phyloP scores from a whole-genome alignment of 2,329 filamentous ascomycete species.

The Phialophora verrucosa region DNA sequence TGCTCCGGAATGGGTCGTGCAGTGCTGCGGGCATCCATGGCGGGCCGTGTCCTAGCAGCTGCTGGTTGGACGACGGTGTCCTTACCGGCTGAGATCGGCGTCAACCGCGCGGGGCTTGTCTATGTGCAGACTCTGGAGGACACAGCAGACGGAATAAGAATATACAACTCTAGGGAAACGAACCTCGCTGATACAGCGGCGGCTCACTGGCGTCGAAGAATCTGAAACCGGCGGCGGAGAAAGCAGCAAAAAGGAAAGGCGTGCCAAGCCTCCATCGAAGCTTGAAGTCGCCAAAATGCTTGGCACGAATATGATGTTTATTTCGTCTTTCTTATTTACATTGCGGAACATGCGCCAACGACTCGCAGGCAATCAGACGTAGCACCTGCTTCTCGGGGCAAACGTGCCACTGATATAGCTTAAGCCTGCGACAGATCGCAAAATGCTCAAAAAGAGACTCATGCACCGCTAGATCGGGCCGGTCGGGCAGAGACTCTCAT shows the following conservation, averaged over 20 bases:
- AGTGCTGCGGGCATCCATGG: slow-evolving; percentile 36
- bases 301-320: background rate
- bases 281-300: background rate
- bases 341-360: no score
- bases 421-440: no score
- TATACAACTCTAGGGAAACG: background rate
- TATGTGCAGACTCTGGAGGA: background rate
- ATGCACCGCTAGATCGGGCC: no score
- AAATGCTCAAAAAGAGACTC: no score
- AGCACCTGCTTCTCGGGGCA: no score
- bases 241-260: background rate
- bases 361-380: no score
- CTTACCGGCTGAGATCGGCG: slow-evolving; percentile 5
- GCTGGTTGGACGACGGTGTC: slow-evolving; percentile 14
- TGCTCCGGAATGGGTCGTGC: slow-evolving; percentile 28
- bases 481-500: no score
- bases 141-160: background rate
- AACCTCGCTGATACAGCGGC: background rate
- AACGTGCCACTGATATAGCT: no score
- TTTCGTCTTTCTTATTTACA: background rate
- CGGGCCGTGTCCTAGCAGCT: background rate
- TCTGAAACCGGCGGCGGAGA: background rate
- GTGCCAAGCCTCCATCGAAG: background rate
- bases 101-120: background rate
- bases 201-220: background rate